phyloP scores from a whole-genome alignment of 257 asterid genomes.

The Knoxia roxburghii region DNA sequence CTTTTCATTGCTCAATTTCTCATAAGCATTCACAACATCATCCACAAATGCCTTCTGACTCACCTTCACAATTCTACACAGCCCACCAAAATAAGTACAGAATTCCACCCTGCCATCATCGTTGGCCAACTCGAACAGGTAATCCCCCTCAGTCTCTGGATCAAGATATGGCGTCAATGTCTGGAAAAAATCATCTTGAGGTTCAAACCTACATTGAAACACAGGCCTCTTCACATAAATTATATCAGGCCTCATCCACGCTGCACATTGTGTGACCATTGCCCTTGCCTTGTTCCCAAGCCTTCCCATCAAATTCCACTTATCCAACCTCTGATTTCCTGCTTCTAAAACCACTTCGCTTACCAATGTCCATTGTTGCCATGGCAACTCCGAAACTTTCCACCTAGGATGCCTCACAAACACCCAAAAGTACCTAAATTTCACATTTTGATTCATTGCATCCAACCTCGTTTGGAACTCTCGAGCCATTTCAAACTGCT shows the following conservation, averaged over 20 bases:
- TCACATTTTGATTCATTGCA: slow-evolving; percentile 50
- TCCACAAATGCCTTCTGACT: slow-evolving; percentile 86
- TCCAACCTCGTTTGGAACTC: slow-evolving; percentile 62
- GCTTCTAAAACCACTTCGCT: slow-evolving; percentile 78
- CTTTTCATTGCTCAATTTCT: slow-evolving; percentile 70
- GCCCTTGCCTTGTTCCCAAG: slow-evolving; percentile 68
- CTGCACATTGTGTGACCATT: slow-evolving; percentile 79
- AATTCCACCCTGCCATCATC: slow-evolving; percentile 70
- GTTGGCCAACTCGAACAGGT: slow-evolving; percentile 58
- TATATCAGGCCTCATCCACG: slow-evolving; percentile 98
- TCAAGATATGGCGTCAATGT: slow-evolving; percentile 63
- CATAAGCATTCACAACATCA: slow-evolving; percentile 75
- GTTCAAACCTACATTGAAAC: slow-evolving; percentile 86
- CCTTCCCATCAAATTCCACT: slow-evolving; percentile 96
- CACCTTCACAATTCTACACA: slow-evolving; percentile 76
- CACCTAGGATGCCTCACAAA: slow-evolving; percentile 94
- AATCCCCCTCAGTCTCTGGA: slow-evolving; percentile 69
- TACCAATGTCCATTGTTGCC: slow-evolving; percentile 97
- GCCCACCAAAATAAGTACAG: slow-evolving; percentile 84
- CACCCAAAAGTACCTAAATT: slow-evolving; percentile 67
- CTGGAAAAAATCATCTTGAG: slow-evolving; percentile 70
- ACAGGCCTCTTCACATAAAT: slow-evolving; percentile 82
- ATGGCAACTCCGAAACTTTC: slow-evolving; percentile 72
- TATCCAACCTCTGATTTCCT: slow-evolving; percentile 81
- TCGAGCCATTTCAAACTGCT: slow-evolving; percentile 72